Percentiles rank a stretch among this genome's conserved stretches.
Conservation (phyloP, 2,329 filamentous ascomycete species). For the Gliomastix tumulicola region DNA sequence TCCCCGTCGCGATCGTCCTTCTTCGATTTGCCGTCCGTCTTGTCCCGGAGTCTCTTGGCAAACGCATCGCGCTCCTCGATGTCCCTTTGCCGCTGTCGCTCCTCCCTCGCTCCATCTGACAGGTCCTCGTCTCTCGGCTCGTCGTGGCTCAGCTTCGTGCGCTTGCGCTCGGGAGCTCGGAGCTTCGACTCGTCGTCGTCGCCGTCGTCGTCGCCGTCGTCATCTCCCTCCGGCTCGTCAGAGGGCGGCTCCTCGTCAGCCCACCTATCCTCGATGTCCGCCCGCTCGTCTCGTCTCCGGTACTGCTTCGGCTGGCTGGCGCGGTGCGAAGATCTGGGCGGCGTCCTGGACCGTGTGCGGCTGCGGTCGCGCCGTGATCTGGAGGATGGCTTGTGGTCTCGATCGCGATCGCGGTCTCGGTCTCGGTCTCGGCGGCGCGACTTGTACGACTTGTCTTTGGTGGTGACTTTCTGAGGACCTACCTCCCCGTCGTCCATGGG, state of each 20-base stretch:
- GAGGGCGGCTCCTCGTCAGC: conserved; percentile 63
- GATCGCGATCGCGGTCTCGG: conserved; percentile 23
- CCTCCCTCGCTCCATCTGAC: conserved; percentile 52
- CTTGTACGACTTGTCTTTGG: conserved; percentile 39
- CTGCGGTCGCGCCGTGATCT: conserved; percentile 10
- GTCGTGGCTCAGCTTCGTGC: conserved; percentile 57
- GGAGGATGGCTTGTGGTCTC: conserved; percentile 7
- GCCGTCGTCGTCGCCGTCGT: too few species aligned
- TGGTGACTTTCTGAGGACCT: conserved; percentile 43
- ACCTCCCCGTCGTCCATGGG: conserved; percentile 61
- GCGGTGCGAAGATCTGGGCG: conserved; percentile 9
- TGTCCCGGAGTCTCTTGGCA: conserved; percentile 65
- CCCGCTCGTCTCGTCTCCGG: conserved; percentile 29
- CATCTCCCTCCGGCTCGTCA: conserved; percentile 28
- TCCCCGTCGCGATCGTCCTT: conserved; percentile 54
- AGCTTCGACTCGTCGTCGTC: too few species aligned
- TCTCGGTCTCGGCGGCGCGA: conserved; percentile 27
- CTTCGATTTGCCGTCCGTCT: conserved; percentile 64
- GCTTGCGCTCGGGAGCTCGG: conserved; percentile 60
- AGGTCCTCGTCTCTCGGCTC: conserved; percentile 37
- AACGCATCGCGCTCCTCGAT: conserved; percentile 73
- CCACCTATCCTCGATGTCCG: conserved; percentile 71
- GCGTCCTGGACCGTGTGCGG: conserved; percentile 24
- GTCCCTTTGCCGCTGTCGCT: conserved; percentile 57
- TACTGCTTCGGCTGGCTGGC: conserved; percentile 30